These are phyloP conservation scores for Penicillium dipodomyicola DNA, from an alignment of 495 filamentous ascomycete genomes.

Conservation along the genomic window DNA sequence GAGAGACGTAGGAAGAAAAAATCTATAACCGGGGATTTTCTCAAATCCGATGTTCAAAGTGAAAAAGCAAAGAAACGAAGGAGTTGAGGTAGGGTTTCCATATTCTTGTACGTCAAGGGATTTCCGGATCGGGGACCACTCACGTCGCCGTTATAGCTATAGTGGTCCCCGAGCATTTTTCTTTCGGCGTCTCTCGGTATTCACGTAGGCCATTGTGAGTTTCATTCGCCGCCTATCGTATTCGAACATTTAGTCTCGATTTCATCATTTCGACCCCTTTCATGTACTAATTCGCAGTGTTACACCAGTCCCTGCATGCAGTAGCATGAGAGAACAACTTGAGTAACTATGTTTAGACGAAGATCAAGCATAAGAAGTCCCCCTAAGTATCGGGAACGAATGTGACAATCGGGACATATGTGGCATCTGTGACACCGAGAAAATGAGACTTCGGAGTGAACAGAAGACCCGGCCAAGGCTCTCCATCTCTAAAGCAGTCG, in stretches of 20 bases:
- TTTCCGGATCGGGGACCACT: conserved; percentile 23
- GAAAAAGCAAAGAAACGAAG: not conserved
- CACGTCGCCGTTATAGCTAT: not conserved
- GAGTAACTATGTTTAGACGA: not conserved
- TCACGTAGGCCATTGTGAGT: not conserved
- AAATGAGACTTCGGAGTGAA: not conserved
- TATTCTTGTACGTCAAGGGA: conserved; percentile 6
- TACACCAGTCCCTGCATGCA: not conserved
- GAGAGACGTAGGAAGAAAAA: not conserved
- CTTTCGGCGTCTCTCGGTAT: conserved; percentile 9
- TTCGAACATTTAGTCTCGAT: not conserved
- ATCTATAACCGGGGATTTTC: not conserved
- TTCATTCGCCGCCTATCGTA: not conserved
- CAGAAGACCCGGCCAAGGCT: not conserved
- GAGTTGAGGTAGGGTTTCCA: conserved; percentile 8
- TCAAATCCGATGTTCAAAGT: not conserved
- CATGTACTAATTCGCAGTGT: not conserved
- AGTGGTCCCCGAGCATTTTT: conserved; percentile 19
- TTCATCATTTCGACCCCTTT: not conserved
- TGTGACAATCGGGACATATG: not conserved
- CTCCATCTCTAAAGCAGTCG: not conserved
- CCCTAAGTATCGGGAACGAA: not conserved
- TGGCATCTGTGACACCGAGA: not conserved
- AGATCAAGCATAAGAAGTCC: not conserved
- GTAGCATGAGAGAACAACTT: not conserved